These are phyloP conservation scores for Hypsizygus marmoreus DNA, from an alignment of 768 basidiomycete species.

Conservation along the genomic window DNA sequence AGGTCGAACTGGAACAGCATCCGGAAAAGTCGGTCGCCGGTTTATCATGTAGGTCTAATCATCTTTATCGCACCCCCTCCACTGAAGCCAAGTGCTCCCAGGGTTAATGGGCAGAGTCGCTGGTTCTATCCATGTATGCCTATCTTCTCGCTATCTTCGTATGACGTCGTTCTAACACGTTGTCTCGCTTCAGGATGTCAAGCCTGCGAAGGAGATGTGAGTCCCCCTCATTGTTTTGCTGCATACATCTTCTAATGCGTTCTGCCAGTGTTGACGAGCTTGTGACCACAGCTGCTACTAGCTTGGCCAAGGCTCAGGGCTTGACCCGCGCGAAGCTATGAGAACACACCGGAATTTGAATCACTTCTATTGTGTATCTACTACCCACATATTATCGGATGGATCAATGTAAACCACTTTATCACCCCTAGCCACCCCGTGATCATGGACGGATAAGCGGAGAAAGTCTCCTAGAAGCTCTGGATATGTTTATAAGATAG, in stretches of 20 bases:
- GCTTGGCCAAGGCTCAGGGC: slow-evolving; percentile 46
- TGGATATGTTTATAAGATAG: no score
- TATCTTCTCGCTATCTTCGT: background rate
- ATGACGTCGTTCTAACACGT: slow-evolving; percentile 3
- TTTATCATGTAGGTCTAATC: slow-evolving; percentile 50
- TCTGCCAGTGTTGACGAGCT: slow-evolving; percentile 74
- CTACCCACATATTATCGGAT: no score
- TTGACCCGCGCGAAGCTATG: slow-evolving; percentile 57
- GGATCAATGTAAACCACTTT: no score
- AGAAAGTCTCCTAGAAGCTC: no score
- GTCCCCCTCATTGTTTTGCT: slow-evolving; percentile 24
- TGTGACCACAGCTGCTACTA: slow-evolving; percentile 66
- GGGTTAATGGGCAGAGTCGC: slow-evolving; percentile 84
- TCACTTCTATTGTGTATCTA: no score
- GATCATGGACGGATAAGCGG: no score
- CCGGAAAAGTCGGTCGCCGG: slow-evolving; percentile 68
- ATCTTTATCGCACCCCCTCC: background rate
- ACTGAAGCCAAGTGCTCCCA: slow-evolving; percentile 24
- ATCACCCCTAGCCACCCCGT: no score
- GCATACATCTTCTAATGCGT: slow-evolving; percentile 8
- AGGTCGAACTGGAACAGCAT: slow-evolving; percentile 65
- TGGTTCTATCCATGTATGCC: slow-evolving; percentile 61
- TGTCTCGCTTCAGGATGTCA: slow-evolving; percentile 56
- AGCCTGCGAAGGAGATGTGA: slow-evolving; percentile 84
- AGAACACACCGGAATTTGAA: no score